Conservation (phyloP, 2,329 filamentous ascomycete species). For the Aspergillus clavatus region DNA sequence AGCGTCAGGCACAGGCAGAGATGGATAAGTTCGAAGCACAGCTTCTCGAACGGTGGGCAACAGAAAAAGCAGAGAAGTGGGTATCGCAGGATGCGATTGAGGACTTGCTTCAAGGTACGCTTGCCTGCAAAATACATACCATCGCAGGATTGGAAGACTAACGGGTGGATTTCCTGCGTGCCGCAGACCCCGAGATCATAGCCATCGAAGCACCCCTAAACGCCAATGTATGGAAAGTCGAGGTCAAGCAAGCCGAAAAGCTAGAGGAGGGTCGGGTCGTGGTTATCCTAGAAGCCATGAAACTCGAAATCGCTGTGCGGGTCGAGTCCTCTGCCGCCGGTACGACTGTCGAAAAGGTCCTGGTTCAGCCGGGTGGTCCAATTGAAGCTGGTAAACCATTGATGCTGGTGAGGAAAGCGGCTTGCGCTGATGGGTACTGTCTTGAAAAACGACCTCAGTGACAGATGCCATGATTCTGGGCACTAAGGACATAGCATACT, state of each 20-base stretch:
- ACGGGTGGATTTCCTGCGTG: background rate
- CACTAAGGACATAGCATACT: too few species aligned
- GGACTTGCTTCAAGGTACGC: conserved; percentile 43
- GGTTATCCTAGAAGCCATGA: conserved; percentile 53
- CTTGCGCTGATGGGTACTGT: too few species aligned
- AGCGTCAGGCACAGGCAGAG: conserved; percentile 46
- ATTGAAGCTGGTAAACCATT: conserved; percentile 34
- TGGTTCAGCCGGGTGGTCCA: conserved; percentile 38
- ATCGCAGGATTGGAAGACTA: background rate
- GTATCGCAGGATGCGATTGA: conserved; percentile 49
- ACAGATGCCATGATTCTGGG: too few species aligned
- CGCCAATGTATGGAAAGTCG: conserved; percentile 53
- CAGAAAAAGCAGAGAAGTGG: conserved; percentile 45
- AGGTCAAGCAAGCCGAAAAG: conserved; percentile 40
- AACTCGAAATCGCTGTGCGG: conserved; percentile 50
- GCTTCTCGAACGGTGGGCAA: conserved; percentile 33
- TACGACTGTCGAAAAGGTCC: conserved; percentile 35
- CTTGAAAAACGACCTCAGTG: too few species aligned
- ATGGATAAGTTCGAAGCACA: conserved; percentile 37
- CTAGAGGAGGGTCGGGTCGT: conserved; percentile 43
- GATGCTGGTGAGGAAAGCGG: conserved; percentile 24
- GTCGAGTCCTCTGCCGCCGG: conserved; percentile 24
- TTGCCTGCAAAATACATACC: background rate
- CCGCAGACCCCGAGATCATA: conserved; percentile 33
- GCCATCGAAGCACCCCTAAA: conserved; percentile 42